phyloP scores from a whole-genome alignment of 306 rosid genomes.

The Coriaria nepalensis region DNA sequence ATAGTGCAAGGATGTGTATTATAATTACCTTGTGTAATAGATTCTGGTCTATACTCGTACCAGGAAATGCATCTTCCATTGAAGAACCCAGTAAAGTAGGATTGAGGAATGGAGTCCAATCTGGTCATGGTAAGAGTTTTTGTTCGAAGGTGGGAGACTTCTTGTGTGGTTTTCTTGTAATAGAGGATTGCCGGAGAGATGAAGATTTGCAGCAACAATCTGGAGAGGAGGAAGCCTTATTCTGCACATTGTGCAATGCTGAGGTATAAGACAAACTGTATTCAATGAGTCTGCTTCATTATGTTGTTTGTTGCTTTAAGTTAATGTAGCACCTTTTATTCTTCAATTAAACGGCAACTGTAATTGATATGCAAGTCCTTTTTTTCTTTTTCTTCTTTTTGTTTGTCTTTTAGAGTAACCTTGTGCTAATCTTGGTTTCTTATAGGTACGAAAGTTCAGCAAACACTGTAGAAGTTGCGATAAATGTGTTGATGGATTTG shows the following conservation, averaged over 20 bases:
- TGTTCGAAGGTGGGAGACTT: conserved; percentile 48
- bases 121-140: conserved; percentile 26
- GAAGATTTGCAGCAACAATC: conserved; percentile 46
- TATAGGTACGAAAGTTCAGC: conserved; percentile 71
- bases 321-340: background rate
- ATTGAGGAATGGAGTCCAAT: conserved; percentile 24
- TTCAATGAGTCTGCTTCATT: conserved; percentile 5
- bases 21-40: no score
- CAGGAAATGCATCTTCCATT: conserved; percentile 23
- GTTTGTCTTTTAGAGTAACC: background rate
- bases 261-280: conserved; percentile 32
- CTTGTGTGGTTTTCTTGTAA: conserved; percentile 48
- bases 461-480: conserved; percentile 82
- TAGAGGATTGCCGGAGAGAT: conserved; percentile 49
- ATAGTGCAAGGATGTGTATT: background rate
- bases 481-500: conserved; percentile 83
- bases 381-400: no score
- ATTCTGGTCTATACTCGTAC: conserved; percentile 3
- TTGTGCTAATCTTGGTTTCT: conserved; percentile 4
- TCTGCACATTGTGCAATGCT: conserved; percentile 81
- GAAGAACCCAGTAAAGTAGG: conserved; percentile 47
- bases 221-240: conserved; percentile 58
- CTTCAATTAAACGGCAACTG: background rate
- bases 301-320: conserved; percentile 4
- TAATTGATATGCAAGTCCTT: no score